phyloP scores from a whole-genome alignment of 2,329 filamentous ascomycete genomes.

The Apiospora koreana region DNA sequence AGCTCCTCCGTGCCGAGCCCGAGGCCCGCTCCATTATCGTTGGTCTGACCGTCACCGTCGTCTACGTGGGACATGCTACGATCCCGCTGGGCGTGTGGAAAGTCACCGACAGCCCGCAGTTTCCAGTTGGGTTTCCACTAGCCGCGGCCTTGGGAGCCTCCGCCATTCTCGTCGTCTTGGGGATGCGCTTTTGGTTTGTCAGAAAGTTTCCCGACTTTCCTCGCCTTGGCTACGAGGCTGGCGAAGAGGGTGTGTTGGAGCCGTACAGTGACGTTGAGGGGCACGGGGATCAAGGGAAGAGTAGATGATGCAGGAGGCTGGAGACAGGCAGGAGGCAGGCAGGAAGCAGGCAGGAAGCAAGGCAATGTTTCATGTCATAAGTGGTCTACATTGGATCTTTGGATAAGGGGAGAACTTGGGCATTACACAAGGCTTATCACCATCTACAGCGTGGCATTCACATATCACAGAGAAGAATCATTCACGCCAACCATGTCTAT shows the following conservation, averaged over 20 bases:
- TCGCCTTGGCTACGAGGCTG: not conserved
- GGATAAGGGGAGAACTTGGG: too few relatives aligned
- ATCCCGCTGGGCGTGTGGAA: conserved; percentile 39
- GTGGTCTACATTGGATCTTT: too few relatives aligned
- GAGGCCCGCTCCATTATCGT: conserved; percentile 38
- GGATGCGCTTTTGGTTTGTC: conserved; percentile 29
- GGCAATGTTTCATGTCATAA: too few relatives aligned
- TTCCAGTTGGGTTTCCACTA: conserved; percentile 39
- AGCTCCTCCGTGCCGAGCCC: conserved; percentile 35
- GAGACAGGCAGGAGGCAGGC: too few relatives aligned
- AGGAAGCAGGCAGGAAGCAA: too few relatives aligned
- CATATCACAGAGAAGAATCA: too few relatives aligned
- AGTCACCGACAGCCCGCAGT: conserved; percentile 35
- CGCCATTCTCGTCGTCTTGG: conserved; percentile 33
- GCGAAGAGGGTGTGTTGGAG: not conserved
- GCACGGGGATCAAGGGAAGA: too few relatives aligned
- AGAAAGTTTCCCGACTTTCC: not conserved
- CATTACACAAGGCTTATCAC: too few relatives aligned
- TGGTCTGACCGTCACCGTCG: conserved; percentile 38
- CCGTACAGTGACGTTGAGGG: not conserved
- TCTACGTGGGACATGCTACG: conserved; percentile 40
- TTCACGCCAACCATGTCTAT: too few relatives aligned
- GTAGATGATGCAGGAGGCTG: too few relatives aligned
- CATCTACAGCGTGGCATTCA: too few relatives aligned
- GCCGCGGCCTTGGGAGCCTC: conserved; percentile 33